phyloP scores from a whole-genome alignment of 805 yeast species.

The Sugiyamaella lignohabitans region DNA sequence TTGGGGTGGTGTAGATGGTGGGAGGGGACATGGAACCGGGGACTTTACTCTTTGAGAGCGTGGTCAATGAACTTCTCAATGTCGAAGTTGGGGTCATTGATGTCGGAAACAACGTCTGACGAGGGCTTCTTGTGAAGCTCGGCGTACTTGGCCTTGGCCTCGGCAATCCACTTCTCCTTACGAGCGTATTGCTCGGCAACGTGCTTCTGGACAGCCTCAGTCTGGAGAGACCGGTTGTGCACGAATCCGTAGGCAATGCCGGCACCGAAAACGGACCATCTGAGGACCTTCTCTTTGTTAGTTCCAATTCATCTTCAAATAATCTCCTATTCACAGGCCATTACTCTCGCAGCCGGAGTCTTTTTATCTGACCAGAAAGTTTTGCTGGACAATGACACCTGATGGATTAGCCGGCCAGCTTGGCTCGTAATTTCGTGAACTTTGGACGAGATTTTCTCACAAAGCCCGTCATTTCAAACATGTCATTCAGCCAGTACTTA shows the following conservation, averaged over 20 bases:
- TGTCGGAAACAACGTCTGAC: slow-evolving; percentile 43
- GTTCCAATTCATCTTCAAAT: too few species aligned
- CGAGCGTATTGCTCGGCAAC: slow-evolving; percentile 54
- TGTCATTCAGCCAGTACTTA: slow-evolving; percentile 11
- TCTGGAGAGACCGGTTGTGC: slow-evolving; percentile 67
- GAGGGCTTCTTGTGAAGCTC: slow-evolving; percentile 43
- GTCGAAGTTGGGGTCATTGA: slow-evolving; percentile 89
- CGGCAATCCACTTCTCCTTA: slow-evolving; percentile 68
- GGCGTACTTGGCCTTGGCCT: slow-evolving; percentile 87
- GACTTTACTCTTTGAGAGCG: slow-evolving; percentile 18
- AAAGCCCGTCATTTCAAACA: too few species aligned
- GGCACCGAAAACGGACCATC: slow-evolving; percentile 86
- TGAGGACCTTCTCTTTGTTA: too few species aligned
- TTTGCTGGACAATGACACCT: too few species aligned
- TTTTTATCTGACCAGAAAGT: too few species aligned
- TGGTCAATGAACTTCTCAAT: slow-evolving; percentile 42
- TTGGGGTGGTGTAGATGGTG: neutral
- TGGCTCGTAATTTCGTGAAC: too few species aligned
- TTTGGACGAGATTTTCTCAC: too few species aligned
- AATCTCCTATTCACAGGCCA: slow-evolving; percentile 8
- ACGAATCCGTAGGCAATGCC: slow-evolving; percentile 86
- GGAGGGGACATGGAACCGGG: too few species aligned
- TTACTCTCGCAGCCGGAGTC: neutral
- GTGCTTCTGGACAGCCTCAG: slow-evolving; percentile 51
- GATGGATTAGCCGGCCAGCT: too few species aligned